Base-by-base conservation (phyloP, 352 stramenopile species). In the Globisporangium megalacanthum region DNA sequence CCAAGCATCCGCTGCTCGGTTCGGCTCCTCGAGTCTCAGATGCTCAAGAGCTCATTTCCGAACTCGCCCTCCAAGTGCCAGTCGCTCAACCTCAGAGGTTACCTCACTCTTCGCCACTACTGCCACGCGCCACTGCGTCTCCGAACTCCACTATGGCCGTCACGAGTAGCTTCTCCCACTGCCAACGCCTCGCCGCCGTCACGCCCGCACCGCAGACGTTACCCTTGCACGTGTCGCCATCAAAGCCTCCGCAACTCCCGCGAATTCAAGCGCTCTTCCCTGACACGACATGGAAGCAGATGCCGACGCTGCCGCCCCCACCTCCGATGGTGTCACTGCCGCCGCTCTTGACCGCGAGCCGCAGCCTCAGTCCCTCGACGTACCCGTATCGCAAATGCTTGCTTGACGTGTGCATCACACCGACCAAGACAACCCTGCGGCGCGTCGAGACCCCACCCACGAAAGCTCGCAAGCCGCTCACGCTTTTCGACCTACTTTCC, bases 401-500 rank as follows among this genome's bases (percentile, higher is more conserved):
- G 22, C 44, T 77, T 9, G 61, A 70, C 17, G 74, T 72, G 15
- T 58, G 66, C 9, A 79, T 62, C 15, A 79, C 68, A 47, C 70
- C 66, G 11, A 62, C 39, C 31, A 72, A 70, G 56, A 64, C 59
- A n/a, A 42, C 45, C 25, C 42, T 56, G 49, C 72, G 52, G 25
- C 35, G 58, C 9, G 20, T 54, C 33, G 58, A 60, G 9, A 45
- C 20, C 14, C 19, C 47, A 4, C 17, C 39, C 17, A 69, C 56
- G 42, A 81, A 81, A 54, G 62, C 65, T 9, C 70, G 74, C 2
- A 73, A 76, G 46, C 72, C 62, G 8, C 52, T 89, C 29, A 75
- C 76, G 4, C 63, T 89, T 35, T 62, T 73, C 17, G 79, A 89
- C 36, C 53, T 89, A 58, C 67, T 89, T 29, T 77, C 69, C 0